Evolutionary conservation across 345 rosid genomes (phyloP), one percentile per base, ranked within the genome.

Genomic region (Eucalyptus shirleyi): DNA sequence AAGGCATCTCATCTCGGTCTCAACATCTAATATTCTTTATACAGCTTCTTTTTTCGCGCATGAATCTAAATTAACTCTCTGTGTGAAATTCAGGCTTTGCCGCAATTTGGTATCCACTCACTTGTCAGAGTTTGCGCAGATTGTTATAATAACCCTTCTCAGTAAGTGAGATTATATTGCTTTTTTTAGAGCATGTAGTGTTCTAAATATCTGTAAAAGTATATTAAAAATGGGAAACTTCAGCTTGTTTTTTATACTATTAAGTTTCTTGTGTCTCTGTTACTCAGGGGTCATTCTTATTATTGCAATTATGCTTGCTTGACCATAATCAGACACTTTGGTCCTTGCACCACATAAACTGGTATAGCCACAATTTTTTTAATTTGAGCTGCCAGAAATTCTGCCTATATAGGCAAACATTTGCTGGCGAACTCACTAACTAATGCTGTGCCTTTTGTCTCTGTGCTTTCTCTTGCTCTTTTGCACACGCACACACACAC

Each of bases 91-190:
- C 94, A 95, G 97, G 91, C 91, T 90, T 89, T 96, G 87, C 96
- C 98, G 3, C 96, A 94, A 90, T 95, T 96, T 92, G 95, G 95
- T 55, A 93, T 96, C 88, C 65, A 91, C 80, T 55, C 95, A 5
- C 72, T 87, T 15, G 96, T 94, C 87, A 93, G 98, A 93, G 98
- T 95, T 56, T 96, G 97, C 30, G 94, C 94, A 82, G 95, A 95
- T 37, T 94, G 97, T 91, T 94, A 87, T 89, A 94, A 95, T 87
- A 89, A 89, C 91, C 93, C 94, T 44, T 86, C 93, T 55, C 86
- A 94, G 97, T 95, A 90, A 93, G 53, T 88, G 8, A 30, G 90
- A 37, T 32, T 89, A 82, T 40, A 3, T 40, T 40, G 28, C 85
- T 77, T 77, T 40, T 77, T 77, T 37, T 21, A 77, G 45, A 77